Evolutionary conservation across 192 early-diverging fungal genomes (phyloP).

Genomic region (Umbelopsis ramanniana): DNA sequence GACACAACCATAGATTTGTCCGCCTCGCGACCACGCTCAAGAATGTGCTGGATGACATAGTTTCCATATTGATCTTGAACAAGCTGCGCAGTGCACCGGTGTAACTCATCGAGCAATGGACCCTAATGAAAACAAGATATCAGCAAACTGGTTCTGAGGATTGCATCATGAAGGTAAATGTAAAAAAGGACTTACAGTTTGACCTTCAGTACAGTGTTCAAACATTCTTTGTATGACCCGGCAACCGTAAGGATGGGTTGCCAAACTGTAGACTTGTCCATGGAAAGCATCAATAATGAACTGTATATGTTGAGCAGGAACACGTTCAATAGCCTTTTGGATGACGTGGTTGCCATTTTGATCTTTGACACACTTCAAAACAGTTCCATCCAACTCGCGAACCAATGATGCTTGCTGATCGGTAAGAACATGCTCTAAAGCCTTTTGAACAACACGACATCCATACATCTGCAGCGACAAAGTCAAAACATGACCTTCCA

Average conservation of each 20-base stretch:
- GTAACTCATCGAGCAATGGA: constrained; percentile 92
- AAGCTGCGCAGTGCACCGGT: constrained; percentile 87
- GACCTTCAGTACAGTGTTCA: constrained; percentile 95
- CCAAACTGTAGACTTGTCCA: constrained; percentile 93
- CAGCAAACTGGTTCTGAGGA: not conserved
- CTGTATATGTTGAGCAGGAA: constrained; percentile 89
- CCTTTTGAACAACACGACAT: constrained; percentile 98
- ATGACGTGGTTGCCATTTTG: constrained; percentile 99
- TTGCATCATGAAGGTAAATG: not conserved
- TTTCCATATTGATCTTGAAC: constrained; percentile 99
- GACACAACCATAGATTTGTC: constrained; percentile 89
- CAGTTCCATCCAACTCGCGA: constrained; percentile 91
- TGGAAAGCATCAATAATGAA: constrained; percentile 99
- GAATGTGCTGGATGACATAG: constrained; percentile 98
- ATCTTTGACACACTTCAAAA: constrained; percentile 98
- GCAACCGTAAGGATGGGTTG: constrained; percentile 98
- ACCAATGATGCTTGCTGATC: constrained; percentile 93
- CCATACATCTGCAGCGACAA: constrained; percentile 99
- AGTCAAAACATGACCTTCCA: constrained; percentile 94
- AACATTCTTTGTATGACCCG: constrained; percentile 99
- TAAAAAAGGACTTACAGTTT: constrained; percentile 53
- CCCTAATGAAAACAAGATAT: constrained; percentile 43
- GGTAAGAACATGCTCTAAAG: constrained; percentile 88
- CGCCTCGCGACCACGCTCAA: constrained; percentile 87
- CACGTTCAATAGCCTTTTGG: constrained; percentile 98